Evolutionary conservation across 352 stramenopile genomes (phyloP).

Genomic region (Elongisporangium undulatum): DNA sequence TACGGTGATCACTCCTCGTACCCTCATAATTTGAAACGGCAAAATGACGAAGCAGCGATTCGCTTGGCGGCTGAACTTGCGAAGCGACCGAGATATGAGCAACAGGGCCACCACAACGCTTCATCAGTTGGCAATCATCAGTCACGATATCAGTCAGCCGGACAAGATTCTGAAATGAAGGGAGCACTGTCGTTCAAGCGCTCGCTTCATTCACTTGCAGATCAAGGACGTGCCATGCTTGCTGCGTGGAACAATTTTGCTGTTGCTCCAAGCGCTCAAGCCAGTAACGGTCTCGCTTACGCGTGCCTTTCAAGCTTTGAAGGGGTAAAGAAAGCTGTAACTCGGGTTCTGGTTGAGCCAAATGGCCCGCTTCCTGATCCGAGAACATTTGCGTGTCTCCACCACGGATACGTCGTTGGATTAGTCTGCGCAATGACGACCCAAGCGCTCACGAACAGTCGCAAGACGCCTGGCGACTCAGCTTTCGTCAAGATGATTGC

Average conservation of each 20-base stretch:
- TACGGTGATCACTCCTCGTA: neutral
- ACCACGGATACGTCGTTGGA: constrained; percentile 76
- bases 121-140: neutral
- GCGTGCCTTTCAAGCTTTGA: constrained; percentile 74
- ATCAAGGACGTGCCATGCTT: constrained; percentile 65
- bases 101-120: neutral
- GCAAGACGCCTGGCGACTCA: constrained; percentile 50
- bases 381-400: constrained; percentile 72
- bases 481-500: constrained; percentile 62
- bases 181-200: constrained; percentile 32
- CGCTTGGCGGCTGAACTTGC: constrained; percentile 3
- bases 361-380: constrained; percentile 34
- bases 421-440: constrained; percentile 75
- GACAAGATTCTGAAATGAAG: constrained; percentile 3
- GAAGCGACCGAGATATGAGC: constrained; percentile 12
- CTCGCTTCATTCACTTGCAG: constrained; percentile 57
- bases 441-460: constrained; percentile 66
- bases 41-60: constrained; percentile 14
- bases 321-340: constrained; percentile 71
- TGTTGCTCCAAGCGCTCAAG: constrained; percentile 33
- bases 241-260: constrained; percentile 76
- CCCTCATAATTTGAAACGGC: constrained; percentile 5
- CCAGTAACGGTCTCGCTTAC: constrained; percentile 52
- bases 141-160: neutral
- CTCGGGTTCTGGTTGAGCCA: constrained; percentile 52